phyloP scores from a whole-genome alignment of 2,329 filamentous ascomycete genomes.

The Fusarium virguliforme region DNA sequence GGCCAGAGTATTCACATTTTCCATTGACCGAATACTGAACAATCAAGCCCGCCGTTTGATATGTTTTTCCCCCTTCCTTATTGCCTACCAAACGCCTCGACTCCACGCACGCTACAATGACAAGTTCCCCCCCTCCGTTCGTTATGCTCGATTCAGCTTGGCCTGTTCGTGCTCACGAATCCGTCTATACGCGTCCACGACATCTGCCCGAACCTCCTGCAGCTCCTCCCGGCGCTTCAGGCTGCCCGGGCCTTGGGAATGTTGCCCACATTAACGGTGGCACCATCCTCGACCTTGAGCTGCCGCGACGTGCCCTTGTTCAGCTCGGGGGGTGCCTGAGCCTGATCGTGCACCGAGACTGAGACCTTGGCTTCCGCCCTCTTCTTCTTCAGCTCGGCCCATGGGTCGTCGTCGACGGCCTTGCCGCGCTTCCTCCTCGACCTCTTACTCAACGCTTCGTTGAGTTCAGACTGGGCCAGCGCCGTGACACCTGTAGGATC shows the following conservation, averaged over 20 bases:
- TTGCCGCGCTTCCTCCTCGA: constrained; percentile 65
- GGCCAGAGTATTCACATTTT: not conserved
- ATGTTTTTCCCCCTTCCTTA: not conserved
- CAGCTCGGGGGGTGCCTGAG: constrained; percentile 82
- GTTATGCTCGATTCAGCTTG: constrained; percentile 47
- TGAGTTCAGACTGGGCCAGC: constrained; percentile 62
- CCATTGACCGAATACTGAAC: not conserved
- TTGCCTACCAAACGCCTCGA: constrained; percentile 1
- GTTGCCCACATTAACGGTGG: constrained; percentile 56
- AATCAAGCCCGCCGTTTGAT: constrained; percentile 3
- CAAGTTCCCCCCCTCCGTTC: constrained; percentile 15
- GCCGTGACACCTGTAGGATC: constrained; percentile 66
- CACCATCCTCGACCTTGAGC: constrained; percentile 56
- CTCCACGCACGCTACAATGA: constrained; percentile 15
- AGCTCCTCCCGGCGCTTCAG: constrained; percentile 60
- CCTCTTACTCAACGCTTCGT: constrained; percentile 54
- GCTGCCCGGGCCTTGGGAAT: constrained; percentile 59
- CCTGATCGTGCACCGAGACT: constrained; percentile 73
- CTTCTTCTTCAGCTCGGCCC: constrained; percentile 80
- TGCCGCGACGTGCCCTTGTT: constrained; percentile 63
- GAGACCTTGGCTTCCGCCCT: constrained; percentile 70
- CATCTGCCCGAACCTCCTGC: constrained; percentile 55
- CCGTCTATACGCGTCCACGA: constrained; percentile 59
- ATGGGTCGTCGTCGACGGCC: constrained; percentile 80
- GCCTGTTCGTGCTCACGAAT: constrained; percentile 59